Evolutionary conservation across 1,284 basidiomycete species (phyloP), one percentile per base, ranked within the genome.

Genomic region (Moesziomyces sp.): DNA sequence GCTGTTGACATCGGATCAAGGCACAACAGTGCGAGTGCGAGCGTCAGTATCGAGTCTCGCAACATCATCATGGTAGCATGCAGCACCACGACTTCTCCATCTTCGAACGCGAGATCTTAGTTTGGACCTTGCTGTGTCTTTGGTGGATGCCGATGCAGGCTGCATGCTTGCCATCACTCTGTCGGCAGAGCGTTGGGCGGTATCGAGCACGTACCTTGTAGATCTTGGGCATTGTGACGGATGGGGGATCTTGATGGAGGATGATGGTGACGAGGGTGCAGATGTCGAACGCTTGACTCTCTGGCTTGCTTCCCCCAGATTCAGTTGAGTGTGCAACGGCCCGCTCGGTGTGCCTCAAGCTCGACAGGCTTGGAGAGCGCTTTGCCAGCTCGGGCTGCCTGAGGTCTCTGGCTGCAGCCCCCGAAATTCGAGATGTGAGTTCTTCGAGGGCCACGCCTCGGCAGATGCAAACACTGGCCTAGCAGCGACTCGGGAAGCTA

Each of bases 1-100:
- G 92, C 89, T 97, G 97, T 91, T 93, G 94, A 86, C 76, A 73
- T 81, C 24, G 58, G 33, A 18, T 42, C 23, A 23, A 43, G 23
- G 19, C 19, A 35, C 13, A 33, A 18, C n/a, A 46, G 10, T n/a
- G 52, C 19, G 18, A 14, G 54, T 24, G 21, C 14, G 19, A 46
- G 30, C 33, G 53, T 57, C 50, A 64, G 60, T 24, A 10, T 52
- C 55, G 52, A 28, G 48, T 23, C 40, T 21, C 21, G 21, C 21
- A 21, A 21, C 21, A 21, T 21, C 21, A 21, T 21, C 21, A 42
- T 11, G 46, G 46, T 19, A 46, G 18, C 46, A 47, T 48, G 57
- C 28, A 64, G 52, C 53, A 50, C 64, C 57, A 52, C 23, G 46
- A 63, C 59, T 33, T 40, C 40, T 52, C 54, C 9, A 18, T 45